phyloP scores from a whole-genome alignment of 106 monocot genomes.

The Dendrobium officinale region DNA sequence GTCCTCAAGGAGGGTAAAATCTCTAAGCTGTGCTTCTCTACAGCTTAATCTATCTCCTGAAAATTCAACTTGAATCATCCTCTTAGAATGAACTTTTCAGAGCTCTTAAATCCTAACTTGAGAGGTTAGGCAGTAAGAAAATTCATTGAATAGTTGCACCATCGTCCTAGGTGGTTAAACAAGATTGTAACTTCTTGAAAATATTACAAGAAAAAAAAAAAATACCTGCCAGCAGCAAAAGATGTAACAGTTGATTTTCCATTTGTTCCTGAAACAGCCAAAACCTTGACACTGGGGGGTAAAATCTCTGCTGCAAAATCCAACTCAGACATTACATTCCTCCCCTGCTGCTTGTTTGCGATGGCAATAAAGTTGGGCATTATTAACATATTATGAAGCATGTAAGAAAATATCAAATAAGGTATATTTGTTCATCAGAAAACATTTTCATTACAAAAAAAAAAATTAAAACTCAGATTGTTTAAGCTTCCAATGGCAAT shows the following conservation, averaged over 20 bases:
- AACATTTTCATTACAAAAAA: not conserved
- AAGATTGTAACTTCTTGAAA: not conserved
- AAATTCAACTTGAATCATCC: not conserved
- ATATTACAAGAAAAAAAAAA: not conserved
- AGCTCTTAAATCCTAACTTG: not conserved
- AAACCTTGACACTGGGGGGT: constrained; percentile 28
- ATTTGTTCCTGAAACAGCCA: constrained; percentile 47
- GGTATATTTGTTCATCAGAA: not conserved
- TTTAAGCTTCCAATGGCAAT: not conserved
- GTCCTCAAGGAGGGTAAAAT: not conserved
- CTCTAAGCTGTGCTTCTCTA: not conserved
- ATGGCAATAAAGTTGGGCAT: not conserved
- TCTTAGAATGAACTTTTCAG: not conserved
- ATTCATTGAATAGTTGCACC: not conserved
- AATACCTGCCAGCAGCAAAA: constrained; percentile 48
- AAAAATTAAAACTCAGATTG: not conserved
- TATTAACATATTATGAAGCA: not conserved
- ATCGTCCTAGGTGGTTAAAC: not conserved
- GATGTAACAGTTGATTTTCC: constrained; percentile 47
- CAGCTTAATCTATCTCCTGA: not conserved
- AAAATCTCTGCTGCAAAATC: constrained; percentile 51
- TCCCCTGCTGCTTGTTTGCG: constrained; percentile 29
- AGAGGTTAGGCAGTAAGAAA: not conserved
- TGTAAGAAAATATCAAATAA: not conserved
- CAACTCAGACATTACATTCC: constrained; percentile 41